phyloP scores from a whole-genome alignment of 805 yeast genomes.

The Saccharomycopsis selenospora region DNA sequence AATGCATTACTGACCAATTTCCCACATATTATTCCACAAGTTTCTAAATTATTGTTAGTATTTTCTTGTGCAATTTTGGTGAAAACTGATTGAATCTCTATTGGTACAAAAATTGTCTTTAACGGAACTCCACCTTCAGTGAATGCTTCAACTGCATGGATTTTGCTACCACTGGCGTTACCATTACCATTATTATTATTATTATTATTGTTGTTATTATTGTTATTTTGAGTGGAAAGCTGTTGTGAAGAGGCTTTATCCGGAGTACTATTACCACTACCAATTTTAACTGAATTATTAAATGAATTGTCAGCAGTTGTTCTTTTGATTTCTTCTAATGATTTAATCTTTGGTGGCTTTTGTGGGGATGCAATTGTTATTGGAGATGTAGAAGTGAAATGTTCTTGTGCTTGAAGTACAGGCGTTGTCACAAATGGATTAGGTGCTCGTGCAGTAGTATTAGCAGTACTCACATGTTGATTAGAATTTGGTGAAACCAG shows the following conservation, averaged over 20 bases:
- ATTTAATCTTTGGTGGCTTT: conserved; percentile 17
- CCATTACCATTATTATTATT: background rate
- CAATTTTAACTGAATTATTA: background rate
- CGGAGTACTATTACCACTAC: background rate
- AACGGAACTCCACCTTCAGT: conserved; percentile 54
- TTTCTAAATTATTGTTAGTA: conserved; percentile 46
- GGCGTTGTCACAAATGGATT: conserved; percentile 1
- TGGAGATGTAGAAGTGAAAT: conserved; percentile 11
- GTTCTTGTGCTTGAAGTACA: background rate
- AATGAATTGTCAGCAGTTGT: background rate
- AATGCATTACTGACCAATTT: conserved; percentile 54
- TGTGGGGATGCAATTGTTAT: conserved; percentile 20
- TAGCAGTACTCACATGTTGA: too few relatives aligned
- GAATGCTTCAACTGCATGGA: conserved; percentile 34
- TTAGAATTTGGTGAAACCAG: too few relatives aligned
- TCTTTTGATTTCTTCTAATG: conserved; percentile 11
- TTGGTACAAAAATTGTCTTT: conserved; percentile 43
- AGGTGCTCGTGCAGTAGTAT: too few relatives aligned
- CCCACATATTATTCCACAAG: conserved; percentile 64
- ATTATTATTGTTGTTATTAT: background rate
- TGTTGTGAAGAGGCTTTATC: conserved; percentile 1
- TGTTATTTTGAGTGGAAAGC: background rate
- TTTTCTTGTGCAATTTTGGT: conserved; percentile 41
- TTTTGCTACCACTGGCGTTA: background rate
- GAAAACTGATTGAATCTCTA: conserved; percentile 36